Conservation (phyloP, 345 rosid genomes). For the Sisymbrium altissimum region DNA sequence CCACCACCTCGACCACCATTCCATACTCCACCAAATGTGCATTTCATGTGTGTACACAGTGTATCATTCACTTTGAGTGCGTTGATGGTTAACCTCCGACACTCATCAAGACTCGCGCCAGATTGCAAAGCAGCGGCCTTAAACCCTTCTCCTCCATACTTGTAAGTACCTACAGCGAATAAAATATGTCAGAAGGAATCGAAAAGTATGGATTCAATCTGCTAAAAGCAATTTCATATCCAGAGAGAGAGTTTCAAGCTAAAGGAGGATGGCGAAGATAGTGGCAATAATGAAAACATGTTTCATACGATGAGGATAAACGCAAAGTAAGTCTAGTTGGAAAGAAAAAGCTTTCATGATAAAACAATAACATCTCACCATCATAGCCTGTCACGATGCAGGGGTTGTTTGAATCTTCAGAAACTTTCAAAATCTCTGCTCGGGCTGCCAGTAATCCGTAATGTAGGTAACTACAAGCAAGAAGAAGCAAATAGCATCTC, state of each 20-base stretch:
- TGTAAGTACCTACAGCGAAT: slow-evolving; percentile 55
- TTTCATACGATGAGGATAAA: not conserved
- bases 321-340: not conserved
- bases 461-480: slow-evolving; percentile 72
- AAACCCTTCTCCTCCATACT: slow-evolving; percentile 63
- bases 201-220: not conserved
- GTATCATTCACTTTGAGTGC: slow-evolving; percentile 85
- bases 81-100: slow-evolving; percentile 59
- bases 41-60: slow-evolving; percentile 81
- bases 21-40: slow-evolving; percentile 97
- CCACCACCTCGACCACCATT: slow-evolving; percentile 99
- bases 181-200: not conserved
- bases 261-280: not conserved
- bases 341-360: not conserved
- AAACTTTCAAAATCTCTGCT: slow-evolving; percentile 77
- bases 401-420: slow-evolving; percentile 66
- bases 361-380: slow-evolving; percentile 44
- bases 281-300: not conserved
- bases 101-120: slow-evolving; percentile 71
- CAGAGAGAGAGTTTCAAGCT: not conserved
- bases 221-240: not conserved
- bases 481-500: slow-evolving; percentile 13
- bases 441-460: slow-evolving; percentile 97
- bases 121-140: slow-evolving; percentile 56
- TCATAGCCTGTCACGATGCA: slow-evolving; percentile 77